A percentile compares a stretch with the other conserved stretches of the same genome.
Conservation (phyloP, 2,329 filamentous ascomycete species). For the Fusarium buharicum region DNA sequence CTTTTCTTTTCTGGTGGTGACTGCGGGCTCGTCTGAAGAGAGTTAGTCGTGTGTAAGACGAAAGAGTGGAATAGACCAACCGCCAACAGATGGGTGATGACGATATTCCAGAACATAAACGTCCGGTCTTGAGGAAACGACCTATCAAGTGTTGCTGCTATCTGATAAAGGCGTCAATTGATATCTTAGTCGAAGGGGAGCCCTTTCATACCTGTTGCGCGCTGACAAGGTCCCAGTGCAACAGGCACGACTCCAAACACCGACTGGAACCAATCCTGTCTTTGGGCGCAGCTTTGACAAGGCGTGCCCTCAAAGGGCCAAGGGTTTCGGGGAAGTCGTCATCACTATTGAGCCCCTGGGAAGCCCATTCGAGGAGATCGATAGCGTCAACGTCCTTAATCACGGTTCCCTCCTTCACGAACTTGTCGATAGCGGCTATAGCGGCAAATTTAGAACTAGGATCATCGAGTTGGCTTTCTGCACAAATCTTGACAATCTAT, state of each 20-base stretch:
- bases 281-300: constrained; percentile 64
- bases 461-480: constrained; percentile 64
- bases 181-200: no score
- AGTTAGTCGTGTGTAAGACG: constrained; percentile 12
- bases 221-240: constrained; percentile 65
- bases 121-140: constrained; percentile 60
- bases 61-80: constrained; percentile 50
- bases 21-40: constrained; percentile 56
- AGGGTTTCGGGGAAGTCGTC: constrained; percentile 59
- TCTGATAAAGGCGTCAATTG: constrained; percentile 47
- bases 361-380: constrained; percentile 66
- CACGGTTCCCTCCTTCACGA: constrained; percentile 58
- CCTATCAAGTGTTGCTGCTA: constrained; percentile 64
- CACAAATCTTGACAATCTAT: constrained; percentile 60
- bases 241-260: constrained; percentile 64
- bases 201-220: constrained; percentile 62
- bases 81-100: constrained; percentile 63
- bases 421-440: constrained; percentile 57
- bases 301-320: constrained; percentile 60
- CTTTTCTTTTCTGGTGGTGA: constrained; percentile 60
- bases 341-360: constrained; percentile 52
- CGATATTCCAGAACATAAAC: constrained; percentile 66
- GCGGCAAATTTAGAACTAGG: constrained; percentile 58
- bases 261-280: constrained; percentile 54
- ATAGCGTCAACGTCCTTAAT: constrained; percentile 62